Evolutionary conservation across 805 yeast species (phyloP), one percentile per base, ranked within the genome.

Genomic region (Metschnikowia drakensbergensis): DNA sequence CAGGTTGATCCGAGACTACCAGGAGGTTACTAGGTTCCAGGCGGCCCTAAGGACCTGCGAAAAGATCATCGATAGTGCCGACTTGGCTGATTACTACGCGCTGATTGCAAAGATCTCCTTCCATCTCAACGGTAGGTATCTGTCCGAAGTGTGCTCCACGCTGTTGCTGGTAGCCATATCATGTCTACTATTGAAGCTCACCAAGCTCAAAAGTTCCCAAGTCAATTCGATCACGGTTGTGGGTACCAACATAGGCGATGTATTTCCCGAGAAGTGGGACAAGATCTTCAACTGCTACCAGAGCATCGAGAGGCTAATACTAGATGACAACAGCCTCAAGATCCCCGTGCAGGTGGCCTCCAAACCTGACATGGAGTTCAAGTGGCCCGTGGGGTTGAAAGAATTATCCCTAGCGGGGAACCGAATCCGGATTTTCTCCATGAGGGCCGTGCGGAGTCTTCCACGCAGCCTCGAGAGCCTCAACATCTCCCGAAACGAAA

Each of bases 231-330:
- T 71, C 3, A 56, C 67, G 11, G 60, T 71, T 17, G 49, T 53
- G 17, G 58, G 62, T n/a, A 67, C 72, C 10, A 70, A 69, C 35
- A 62, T 71, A 2, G 75, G 76, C 4, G 55, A 57, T 6, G 57
- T 63, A 44, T 69, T 55, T 50, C 62, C 62, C 3, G 40, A 53
- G 3, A 61, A 61, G 44, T 71, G 76, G 76, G 58, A 63, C 32
- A 56, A 55, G 36, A 51, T 70, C 3, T 62, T 71, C 31, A 41
- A 48, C 9, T 53, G 58, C 17, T 67, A 68, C 42, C 31, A 47
- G 8, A 58, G 58, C 36, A 46, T 67, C 13, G 40, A 44, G 22
- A 42, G 23, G 23, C 56, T 71, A 31, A 54, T 63, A 36, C 54
- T 70, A n/a, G 48, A 59, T 3, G 63, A 66, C 37, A 67, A 68